Percentiles rank a stretch among this genome's conserved stretches.
These are phyloP conservation scores for Geotrichum restrictum DNA, from an alignment of 1,139 yeast genomes.

Conservation along the genomic window DNA sequence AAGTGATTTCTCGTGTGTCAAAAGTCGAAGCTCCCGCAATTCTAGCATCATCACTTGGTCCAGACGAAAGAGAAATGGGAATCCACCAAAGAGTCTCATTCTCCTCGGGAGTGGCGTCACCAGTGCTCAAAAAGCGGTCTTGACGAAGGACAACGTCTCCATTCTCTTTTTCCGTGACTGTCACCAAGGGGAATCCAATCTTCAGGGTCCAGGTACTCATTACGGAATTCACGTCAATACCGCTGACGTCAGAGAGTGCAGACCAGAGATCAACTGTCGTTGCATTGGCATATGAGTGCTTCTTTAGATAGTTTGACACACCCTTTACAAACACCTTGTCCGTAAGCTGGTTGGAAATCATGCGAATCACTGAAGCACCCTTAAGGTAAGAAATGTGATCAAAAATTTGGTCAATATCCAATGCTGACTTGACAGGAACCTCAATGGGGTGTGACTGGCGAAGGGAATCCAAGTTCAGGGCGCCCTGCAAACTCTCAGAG, in stretches of 20 bases:
- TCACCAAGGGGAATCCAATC: conserved; percentile 61
- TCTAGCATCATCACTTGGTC: conserved; percentile 32
- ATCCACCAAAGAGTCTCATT: conserved; percentile 76
- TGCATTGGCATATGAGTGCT: conserved; percentile 56
- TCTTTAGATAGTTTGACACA: conserved; percentile 61
- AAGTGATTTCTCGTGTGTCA: conserved; percentile 27
- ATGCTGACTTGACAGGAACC: conserved; percentile 68
- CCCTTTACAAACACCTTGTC: conserved; percentile 64
- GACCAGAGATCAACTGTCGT: conserved; percentile 58
- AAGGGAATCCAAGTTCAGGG: conserved; percentile 62
- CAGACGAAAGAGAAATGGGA: conserved; percentile 51
- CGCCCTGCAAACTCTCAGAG: conserved; percentile 58
- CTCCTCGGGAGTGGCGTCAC: conserved; percentile 71
- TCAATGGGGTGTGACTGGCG: conserved; percentile 76
- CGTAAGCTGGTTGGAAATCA: conserved; percentile 68
- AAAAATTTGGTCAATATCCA: conserved; percentile 73
- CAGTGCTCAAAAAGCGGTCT: conserved; percentile 72
- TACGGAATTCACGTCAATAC: conserved; percentile 50
- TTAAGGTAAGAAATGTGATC: conserved; percentile 73
- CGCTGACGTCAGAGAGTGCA: conserved; percentile 53
- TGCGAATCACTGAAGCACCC: conserved; percentile 70
- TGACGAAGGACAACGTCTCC: conserved; percentile 46
- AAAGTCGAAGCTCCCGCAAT: conserved; percentile 25
- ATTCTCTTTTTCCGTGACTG: conserved; percentile 41
- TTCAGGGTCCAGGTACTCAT: conserved; percentile 62